phyloP scores from a whole-genome alignment of 1,139 yeast species.

The Taiozyma sp. region DNA sequence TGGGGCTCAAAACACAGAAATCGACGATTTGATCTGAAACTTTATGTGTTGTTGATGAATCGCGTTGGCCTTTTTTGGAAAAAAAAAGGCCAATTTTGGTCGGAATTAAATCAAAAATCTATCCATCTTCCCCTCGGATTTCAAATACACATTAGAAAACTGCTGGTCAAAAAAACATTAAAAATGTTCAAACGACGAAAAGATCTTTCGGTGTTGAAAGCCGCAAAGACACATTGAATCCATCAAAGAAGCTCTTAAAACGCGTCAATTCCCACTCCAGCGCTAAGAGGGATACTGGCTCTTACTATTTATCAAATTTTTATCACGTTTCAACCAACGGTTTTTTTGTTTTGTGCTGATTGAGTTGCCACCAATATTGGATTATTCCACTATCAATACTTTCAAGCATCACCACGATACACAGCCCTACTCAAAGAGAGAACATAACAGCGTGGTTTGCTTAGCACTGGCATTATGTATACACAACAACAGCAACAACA shows the following conservation, averaged over 20 bases:
- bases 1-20: neutral
- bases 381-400: neutral
- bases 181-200: neutral
- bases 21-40: neutral
- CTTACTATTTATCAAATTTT: neutral
- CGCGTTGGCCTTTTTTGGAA: conserved; percentile 11
- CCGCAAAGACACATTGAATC: neutral
- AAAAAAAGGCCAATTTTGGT: neutral
- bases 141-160: too few relatives aligned
- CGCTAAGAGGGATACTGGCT: neutral
- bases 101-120: neutral
- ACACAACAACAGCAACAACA: conserved; percentile 15
- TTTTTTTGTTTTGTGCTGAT: neutral
- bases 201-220: neutral
- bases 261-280: neutral
- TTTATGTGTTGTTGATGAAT: neutral
- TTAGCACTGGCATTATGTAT: neutral
- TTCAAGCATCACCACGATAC: neutral
- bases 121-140: too few relatives aligned
- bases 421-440: neutral
- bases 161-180: neutral
- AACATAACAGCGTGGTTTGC: neutral
- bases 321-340: neutral
- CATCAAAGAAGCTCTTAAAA: neutral
- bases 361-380: neutral